Evolutionary conservation across 2,329 filamentous ascomycete genomes (phyloP), one percentile per base, ranked within the genome.

Genomic region (Trichoderma koningiopsis): DNA sequence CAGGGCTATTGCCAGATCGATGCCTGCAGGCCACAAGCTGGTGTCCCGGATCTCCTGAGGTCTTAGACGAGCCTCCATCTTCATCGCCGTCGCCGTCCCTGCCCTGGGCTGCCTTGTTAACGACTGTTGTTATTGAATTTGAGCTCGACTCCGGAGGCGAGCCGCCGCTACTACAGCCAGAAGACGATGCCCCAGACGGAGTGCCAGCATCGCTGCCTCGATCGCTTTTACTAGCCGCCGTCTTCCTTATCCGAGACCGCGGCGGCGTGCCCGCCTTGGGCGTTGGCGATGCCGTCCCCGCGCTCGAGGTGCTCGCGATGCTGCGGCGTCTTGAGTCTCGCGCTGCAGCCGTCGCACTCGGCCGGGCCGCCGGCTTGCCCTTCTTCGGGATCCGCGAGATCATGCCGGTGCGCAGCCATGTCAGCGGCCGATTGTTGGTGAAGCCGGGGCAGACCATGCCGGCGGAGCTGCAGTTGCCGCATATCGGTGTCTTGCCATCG

Each of bases 371-470:
- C 16, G 40, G 40, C 57, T 61, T 68, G 43, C 24, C 31, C 13
- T 68, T 68, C 40, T 68, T 35, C 33, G 33, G 57, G 40, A 67
- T 52, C 52, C 68, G 53, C 56, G 68, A 70, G 7, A 82, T 76
- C 61, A 72, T 78, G 5, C 80, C 80, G 1, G 79, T 79, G n/a
- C 78, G 75, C 6, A 82, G 73, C 80, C 81, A 82, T 24, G 75
- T 79, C n/a, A 78, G 70, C 16, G 80, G 81, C 71, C 80, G 77
- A 65, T 73, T 76, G 65, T 81, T 77, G 29, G 76, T 75, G 71
- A 81, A 83, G 3, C 81, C 80, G 3, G 81, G 80, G 61, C 81
- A 83, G 4, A 77, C 74, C 10, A 79, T 77, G 7, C 77, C 77
- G 5, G 73, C 72, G 1, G 59, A 69, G 27, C 74, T 73, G 66